These are phyloP conservation scores for Raddia guianensis DNA, from an alignment of 176 grass and related monocot genomes.

Conservation along the genomic window DNA sequence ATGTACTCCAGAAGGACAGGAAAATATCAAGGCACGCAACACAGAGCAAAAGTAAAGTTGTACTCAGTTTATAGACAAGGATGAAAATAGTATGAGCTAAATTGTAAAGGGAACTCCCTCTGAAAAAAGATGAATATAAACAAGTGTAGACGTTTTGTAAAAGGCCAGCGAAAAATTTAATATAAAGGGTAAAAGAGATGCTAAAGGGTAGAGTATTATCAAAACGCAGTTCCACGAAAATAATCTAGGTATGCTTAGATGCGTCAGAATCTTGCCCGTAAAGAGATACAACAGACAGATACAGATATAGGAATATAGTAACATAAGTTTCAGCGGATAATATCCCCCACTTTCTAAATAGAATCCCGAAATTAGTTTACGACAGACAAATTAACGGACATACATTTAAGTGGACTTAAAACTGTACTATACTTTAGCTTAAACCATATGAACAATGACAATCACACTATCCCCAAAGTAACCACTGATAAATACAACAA, in stretches of 20 bases:
- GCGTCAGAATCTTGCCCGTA: not conserved
- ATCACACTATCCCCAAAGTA: not conserved
- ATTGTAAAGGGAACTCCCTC: not conserved
- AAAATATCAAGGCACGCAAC: not conserved
- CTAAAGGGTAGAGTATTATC: constrained; percentile 13
- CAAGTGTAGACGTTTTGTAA: not conserved
- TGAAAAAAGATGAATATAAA: constrained; percentile 9
- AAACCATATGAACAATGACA: not conserved
- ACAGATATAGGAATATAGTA: not conserved
- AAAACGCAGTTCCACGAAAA: constrained; percentile 16
- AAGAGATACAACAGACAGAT: not conserved
- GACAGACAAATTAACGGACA: not conserved
- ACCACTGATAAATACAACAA: not conserved
- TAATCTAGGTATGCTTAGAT: not conserved
- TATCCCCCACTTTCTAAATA: not conserved
- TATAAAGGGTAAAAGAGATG: not conserved
- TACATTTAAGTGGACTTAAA: not conserved
- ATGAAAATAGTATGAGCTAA: constrained; percentile 5
- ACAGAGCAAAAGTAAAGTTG: not conserved
- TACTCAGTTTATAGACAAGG: constrained; percentile 7
- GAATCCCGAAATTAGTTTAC: not conserved
- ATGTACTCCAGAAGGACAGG: not conserved
- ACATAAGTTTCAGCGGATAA: not conserved
- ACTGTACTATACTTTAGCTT: not conserved
- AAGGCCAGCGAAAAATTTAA: not conserved